Evolutionary conservation across 1,139 yeast genomes (phyloP).

Genomic region (Kurtzmaniella quercitrusa): DNA sequence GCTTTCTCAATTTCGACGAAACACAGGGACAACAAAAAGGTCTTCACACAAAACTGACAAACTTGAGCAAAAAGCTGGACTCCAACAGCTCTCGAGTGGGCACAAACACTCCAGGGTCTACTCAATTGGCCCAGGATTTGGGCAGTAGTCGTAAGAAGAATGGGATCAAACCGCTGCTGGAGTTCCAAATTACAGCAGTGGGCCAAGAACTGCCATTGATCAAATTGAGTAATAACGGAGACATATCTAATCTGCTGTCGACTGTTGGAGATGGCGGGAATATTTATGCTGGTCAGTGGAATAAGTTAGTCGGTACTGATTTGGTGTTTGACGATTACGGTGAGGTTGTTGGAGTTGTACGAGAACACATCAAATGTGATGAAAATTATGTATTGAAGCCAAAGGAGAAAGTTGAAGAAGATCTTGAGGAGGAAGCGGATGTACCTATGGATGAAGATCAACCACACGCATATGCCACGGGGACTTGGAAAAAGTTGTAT

Average conservation of each 20-base stretch:
- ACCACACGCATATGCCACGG: neutral
- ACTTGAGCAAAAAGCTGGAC: conserved; percentile 5
- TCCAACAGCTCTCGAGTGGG: neutral
- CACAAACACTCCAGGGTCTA: conserved; percentile 1
- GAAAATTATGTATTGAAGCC: conserved; percentile 23
- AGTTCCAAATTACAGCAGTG: conserved; percentile 38
- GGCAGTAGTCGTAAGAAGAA: conserved; percentile 11
- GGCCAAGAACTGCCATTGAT: conserved; percentile 32
- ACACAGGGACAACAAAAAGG: conserved; percentile 1
- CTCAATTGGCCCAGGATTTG: conserved; percentile 2
- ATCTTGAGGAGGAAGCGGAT: conserved; percentile 3
- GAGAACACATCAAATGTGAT: conserved; percentile 37
- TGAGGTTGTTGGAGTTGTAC: conserved; percentile 41
- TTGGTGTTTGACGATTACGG: conserved; percentile 59
- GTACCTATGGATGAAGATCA: neutral
- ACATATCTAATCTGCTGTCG: conserved; percentile 24
- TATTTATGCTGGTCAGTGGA: conserved; percentile 76
- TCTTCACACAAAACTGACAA: conserved; percentile 5
- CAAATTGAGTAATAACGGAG: conserved; percentile 33
- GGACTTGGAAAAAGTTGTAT: conserved; percentile 4
- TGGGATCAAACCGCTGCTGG: conserved; percentile 38
- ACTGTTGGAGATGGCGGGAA: conserved; percentile 34
- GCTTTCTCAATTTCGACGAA: conserved; percentile 8
- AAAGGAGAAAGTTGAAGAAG: conserved; percentile 12
- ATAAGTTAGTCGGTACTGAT: conserved; percentile 78